Evolutionary conservation across 2,329 filamentous ascomycete genomes (phyloP), one percentile per base, ranked within the genome.

Genomic region (Aspergillus sp.): DNA sequence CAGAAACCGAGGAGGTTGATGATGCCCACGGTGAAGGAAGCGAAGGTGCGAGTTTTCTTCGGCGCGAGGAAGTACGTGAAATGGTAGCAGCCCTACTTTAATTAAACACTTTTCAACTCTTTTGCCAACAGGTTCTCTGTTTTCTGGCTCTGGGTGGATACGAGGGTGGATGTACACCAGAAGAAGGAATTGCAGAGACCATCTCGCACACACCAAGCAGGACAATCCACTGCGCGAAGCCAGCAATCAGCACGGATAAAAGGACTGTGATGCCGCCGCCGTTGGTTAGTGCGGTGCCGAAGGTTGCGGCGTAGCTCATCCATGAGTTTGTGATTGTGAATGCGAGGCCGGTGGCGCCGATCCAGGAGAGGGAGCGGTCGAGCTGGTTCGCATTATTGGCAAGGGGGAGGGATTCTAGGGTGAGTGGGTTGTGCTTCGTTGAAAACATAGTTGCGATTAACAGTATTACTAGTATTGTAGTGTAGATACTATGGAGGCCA

Each of bases 81-180:
- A 55, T 71, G 68, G 44, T 71, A 70, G 60, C 70, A 67, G 14
- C 69, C 68, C 67, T 69, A 37, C 14, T 37, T 37, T n/a, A 11
- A 31, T 31, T 31, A 31, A 31, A 31, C 27, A 31, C 27, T 31
- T 31, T 31, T 31, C 27, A 31, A 24, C 6, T 9, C 1, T 8
- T 8, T 8, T 27, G 24, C 24, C 24, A 27, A 27, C 24, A 21
- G 21, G 21, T 21, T 21, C 3, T 21, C 21, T 21, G 21, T 21
- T 21, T 21, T 21, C 3, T 21, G 21, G 21, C 21, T 21, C 21
- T 21, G 3, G 21, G 21, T 21, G 21, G 4, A 21, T 21, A 21
- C 21, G 21, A 3, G 21, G 21, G n/a, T 35, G 17, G 6, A 7
- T 50, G 23, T 31, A 62, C 61, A 6, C 56, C 58, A 14, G 61